A percentile compares a stretch with the other conserved stretches of the same genome.
Conservation (phyloP, 768 basidiomycete species). For the Boletus rubroflammeus region DNA sequence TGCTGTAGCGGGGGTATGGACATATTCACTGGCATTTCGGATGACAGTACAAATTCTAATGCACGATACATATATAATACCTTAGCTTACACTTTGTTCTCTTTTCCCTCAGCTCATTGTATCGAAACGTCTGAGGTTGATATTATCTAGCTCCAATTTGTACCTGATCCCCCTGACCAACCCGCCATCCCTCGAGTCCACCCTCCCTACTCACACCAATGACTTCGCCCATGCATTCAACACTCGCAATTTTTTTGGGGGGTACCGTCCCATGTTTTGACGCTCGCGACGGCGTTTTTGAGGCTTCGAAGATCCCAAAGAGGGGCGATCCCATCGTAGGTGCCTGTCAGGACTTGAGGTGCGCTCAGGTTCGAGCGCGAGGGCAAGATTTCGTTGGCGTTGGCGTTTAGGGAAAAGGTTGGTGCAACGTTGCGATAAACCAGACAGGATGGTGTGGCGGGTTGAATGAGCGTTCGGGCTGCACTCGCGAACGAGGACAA, state of each 20-base stretch:
- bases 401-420: neutral
- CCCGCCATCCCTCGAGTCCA: too few relatives aligned
- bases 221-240: too few relatives aligned
- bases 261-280: slow-evolving; percentile 46
- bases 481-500: slow-evolving; percentile 18
- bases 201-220: too few relatives aligned
- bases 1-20: too few relatives aligned
- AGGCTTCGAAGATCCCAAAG: slow-evolving; percentile 77
- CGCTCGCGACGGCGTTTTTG: slow-evolving; percentile 59
- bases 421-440: slow-evolving; percentile 16
- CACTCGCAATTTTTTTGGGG: neutral
- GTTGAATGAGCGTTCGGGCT: slow-evolving; percentile 38
- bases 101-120: neutral
- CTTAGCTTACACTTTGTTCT: neutral
- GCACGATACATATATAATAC: neutral
- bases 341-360: slow-evolving; percentile 61
- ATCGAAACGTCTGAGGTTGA: neutral
- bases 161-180: too few relatives aligned
- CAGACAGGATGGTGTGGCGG: slow-evolving; percentile 58
- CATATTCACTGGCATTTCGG: neutral
- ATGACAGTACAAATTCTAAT: neutral
- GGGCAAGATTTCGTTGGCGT: neutral
- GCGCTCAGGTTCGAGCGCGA: neutral
- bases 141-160: neutral
- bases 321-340: slow-evolving; percentile 34